phyloP scores from a whole-genome alignment of 306 rosid species.

The Lotus japonicus region DNA sequence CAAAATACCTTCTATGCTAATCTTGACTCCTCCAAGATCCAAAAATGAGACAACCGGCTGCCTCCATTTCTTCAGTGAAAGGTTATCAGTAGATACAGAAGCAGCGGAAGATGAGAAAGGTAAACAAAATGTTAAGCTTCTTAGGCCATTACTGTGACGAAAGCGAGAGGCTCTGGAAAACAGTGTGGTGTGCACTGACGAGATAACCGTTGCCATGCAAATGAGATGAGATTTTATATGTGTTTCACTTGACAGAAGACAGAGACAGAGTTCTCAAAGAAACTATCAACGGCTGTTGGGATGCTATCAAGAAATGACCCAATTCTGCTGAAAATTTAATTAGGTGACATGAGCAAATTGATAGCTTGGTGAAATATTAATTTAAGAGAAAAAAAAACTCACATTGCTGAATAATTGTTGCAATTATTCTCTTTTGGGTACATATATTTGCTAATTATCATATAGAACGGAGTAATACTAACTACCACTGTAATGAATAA shows the following conservation, averaged over 20 bases:
- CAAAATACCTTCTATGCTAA: slow-evolving; percentile 57
- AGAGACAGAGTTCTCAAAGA: not conserved
- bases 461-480: too few relatives aligned
- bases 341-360: too few relatives aligned
- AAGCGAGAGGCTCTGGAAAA: slow-evolving; percentile 35
- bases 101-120: slow-evolving; percentile 52
- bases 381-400: too few relatives aligned
- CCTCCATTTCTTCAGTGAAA: slow-evolving; percentile 59
- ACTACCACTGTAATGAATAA: too few relatives aligned
- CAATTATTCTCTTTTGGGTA: too few relatives aligned
- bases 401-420: too few relatives aligned
- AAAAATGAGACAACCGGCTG: slow-evolving; percentile 52
- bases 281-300: not conserved
- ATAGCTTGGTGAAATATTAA: too few relatives aligned
- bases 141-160: slow-evolving; percentile 29
- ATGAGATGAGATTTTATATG: not conserved
- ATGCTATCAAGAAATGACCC: not conserved
- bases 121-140: slow-evolving; percentile 31
- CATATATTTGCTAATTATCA: too few relatives aligned
- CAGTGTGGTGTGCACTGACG: slow-evolving; percentile 38
- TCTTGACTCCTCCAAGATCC: slow-evolving; percentile 70
- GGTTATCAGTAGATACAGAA: slow-evolving; percentile 31
- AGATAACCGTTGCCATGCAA: slow-evolving; percentile 33
- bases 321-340: not conserved
- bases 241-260: not conserved